Percentiles rank a stretch among this genome's conserved stretches.
These are phyloP conservation scores for Sclerotinia subarctica DNA, from an alignment of 2,329 filamentous ascomycete genomes.

Conservation along the genomic window DNA sequence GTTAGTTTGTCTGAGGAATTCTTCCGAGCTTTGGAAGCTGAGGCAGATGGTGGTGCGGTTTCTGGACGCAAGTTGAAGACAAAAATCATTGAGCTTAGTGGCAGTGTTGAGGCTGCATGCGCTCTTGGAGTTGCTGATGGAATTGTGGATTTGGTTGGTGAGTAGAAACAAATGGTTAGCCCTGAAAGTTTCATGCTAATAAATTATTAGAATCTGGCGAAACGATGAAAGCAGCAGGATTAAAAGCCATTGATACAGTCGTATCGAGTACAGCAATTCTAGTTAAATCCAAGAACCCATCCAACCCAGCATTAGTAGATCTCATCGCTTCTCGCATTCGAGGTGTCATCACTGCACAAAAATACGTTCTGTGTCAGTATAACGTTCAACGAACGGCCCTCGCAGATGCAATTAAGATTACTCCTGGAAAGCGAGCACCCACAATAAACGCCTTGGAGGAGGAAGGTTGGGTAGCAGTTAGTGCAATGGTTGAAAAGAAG, in stretches of 20 bases:
- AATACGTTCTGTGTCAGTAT: constrained; percentile 93
- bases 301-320: constrained; percentile 75
- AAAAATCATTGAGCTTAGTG: constrained; percentile 89
- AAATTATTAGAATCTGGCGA: constrained; percentile 77
- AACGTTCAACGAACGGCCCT: constrained; percentile 77
- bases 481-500: constrained; percentile 38
- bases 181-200: constrained; percentile 24
- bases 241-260: constrained; percentile 93
- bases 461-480: constrained; percentile 30
- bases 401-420: constrained; percentile 67
- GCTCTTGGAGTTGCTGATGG: constrained; percentile 93
- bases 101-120: constrained; percentile 95
- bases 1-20: constrained; percentile 79
- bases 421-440: constrained; percentile 88
- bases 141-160: constrained; percentile 95
- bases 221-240: constrained; percentile 93
- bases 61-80: constrained; percentile 64
- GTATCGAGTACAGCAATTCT: constrained; percentile 83
- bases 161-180: constrained; percentile 37
- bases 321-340: constrained; percentile 82
- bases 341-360: constrained; percentile 93
- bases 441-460: constrained; percentile 76
- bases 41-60: constrained; percentile 39
- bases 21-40: constrained; percentile 73
- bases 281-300: constrained; percentile 83